A percentile compares a stretch with the other conserved stretches of the same genome.
Conservation (phyloP, 192 early-diverging fungal species). For the Dissophora ornata region DNA sequence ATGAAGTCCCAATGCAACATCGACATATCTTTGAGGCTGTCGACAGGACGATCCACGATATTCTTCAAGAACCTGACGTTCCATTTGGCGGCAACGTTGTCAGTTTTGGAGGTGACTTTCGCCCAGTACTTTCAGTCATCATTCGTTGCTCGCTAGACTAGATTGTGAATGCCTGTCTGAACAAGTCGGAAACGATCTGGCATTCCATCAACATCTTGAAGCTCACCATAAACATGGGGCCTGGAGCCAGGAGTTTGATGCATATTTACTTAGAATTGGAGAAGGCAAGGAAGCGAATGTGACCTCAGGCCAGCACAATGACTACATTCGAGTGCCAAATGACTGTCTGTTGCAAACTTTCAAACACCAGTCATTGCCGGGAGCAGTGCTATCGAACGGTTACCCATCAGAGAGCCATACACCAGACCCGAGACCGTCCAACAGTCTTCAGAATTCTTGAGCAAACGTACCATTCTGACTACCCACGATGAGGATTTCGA, state of each 20-base stretch:
- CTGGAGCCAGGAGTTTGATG: slow-evolving; percentile 1
- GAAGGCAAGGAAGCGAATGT: slow-evolving; percentile 16
- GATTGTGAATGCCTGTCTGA: slow-evolving; percentile 20
- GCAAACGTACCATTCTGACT: too few relatives aligned
- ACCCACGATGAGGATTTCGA: too few relatives aligned
- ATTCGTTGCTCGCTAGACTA: slow-evolving; percentile 2
- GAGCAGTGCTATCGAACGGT: too few relatives aligned
- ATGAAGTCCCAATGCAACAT: slow-evolving; percentile 47
- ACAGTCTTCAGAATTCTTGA: too few relatives aligned
- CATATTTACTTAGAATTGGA: slow-evolving; percentile 10
- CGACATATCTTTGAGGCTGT: slow-evolving; percentile 36
- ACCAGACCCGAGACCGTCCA: too few relatives aligned
- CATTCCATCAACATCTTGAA: slow-evolving; percentile 9
- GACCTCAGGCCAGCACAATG: too few relatives aligned
- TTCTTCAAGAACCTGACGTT: slow-evolving; percentile 1
- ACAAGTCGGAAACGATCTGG: slow-evolving; percentile 25
- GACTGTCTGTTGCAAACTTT: too few relatives aligned
- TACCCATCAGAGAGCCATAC: too few relatives aligned
- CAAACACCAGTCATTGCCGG: too few relatives aligned
- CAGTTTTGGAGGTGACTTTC: slow-evolving; percentile 49
- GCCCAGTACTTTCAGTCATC: slow-evolving; percentile 25
- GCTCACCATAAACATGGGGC: slow-evolving; percentile 20
- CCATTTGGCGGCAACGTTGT: slow-evolving; percentile 21
- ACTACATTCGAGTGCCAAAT: too few relatives aligned
- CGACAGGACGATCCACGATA: slow-evolving; percentile 11